Evolutionary conservation across 192 early-diverging fungal species (phyloP), one percentile per base, ranked within the genome.

Genomic region (Coemansia sp.): DNA sequence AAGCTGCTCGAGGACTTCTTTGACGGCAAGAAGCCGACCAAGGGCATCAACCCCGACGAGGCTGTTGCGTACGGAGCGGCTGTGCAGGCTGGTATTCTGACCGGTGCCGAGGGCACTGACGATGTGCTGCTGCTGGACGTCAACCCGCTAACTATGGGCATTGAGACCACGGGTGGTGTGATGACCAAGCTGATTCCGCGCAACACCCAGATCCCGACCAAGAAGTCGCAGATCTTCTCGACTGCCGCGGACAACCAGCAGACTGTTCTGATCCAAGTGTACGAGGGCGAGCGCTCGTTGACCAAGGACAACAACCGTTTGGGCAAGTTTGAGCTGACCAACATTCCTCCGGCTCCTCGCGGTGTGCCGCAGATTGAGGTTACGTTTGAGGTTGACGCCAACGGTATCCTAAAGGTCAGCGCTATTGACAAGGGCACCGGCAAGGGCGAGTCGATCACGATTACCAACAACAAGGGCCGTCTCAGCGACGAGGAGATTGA

Each of bases 241-340:
- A 96, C 96, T 52, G 93, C 93, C 64, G 91, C 89, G 54, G 94
- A 98, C 85, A 98, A 98, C 88, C 96, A 98, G 84, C 90, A 91
- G 68, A 88, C 89, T 41, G 96, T 98, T 57, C 86, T 94, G 65
- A 98, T 98, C 81, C 94, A 95, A 84, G 93, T 98, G 60, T 98
- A 86, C 72, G 94, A 98, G 86, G 96, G 96, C 82, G 96, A 96
- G 83, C 90, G 94, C 66, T 85, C 92, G 64, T 83, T 96, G 79
- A 96, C 94, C 86, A 98, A 96, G 90, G 91, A 98, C 85, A 98
- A 98, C 92, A 94, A 98, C 86, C 82, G 90, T 32, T 90, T 98
- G 62, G 93, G 96, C 83, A 95, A 96, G 82, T 98, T 98, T 68
- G 96, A 98, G 75, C 88, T 98, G 47, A 94, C 86, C 75, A 88